These are phyloP conservation scores for Rhodamnia rubescens DNA, from an alignment of 345 rosid genomes.

Conservation along the genomic window DNA sequence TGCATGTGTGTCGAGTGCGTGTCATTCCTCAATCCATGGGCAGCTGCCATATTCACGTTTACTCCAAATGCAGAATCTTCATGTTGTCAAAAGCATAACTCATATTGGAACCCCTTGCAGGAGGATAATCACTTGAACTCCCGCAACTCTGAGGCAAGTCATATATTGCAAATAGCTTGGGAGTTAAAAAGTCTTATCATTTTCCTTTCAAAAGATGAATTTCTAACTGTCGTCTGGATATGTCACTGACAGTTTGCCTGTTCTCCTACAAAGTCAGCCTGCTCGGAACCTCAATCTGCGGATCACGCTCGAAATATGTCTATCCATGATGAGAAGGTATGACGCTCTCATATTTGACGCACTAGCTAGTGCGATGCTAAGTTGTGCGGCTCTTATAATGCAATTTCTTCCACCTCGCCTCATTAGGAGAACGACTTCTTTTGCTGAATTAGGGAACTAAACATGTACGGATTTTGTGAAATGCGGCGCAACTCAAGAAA, in stretches of 20 bases:
- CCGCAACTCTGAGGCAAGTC: conserved; percentile 33
- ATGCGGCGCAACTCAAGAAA: background rate
- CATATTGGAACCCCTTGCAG: conserved; percentile 16
- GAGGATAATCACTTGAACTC: conserved; percentile 15
- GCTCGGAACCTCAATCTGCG: conserved; percentile 20
- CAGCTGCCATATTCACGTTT: background rate
- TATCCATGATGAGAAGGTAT: conserved; percentile 17
- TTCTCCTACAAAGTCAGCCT: conserved; percentile 17
- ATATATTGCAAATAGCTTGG: conserved; percentile 1
- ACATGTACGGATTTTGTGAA: background rate
- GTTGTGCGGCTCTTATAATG: background rate
- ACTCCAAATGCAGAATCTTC: conserved; percentile 15
- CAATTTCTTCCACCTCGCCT: background rate
- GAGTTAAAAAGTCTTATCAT: background rate
- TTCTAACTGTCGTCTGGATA: background rate
- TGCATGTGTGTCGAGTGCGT: background rate
- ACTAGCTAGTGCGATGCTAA: background rate
- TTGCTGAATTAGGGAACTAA: background rate
- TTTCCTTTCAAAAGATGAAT: background rate
- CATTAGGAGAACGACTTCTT: background rate
- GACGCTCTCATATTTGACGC: background rate
- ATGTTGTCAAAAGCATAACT: conserved; percentile 10
- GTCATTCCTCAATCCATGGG: background rate
- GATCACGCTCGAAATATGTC: conserved; percentile 13
- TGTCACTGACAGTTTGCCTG: conserved; percentile 7